Conservation (phyloP, 441 rosid species). For the Jatropha multifida region DNA sequence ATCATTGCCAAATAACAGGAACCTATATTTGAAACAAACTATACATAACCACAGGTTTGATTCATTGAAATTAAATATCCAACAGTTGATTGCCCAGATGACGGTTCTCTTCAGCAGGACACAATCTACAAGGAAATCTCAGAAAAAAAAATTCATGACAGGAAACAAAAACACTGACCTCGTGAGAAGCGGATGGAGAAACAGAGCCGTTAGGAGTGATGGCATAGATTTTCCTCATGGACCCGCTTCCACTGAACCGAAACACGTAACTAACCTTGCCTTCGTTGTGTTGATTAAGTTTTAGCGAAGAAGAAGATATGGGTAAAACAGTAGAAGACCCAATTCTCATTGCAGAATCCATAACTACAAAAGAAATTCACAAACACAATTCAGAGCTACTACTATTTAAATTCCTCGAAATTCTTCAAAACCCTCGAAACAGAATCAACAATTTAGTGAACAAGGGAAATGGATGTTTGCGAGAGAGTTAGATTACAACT, state of each 20-base stretch:
- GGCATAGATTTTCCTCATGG: conserved; percentile 21
- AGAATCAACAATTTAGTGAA: background rate
- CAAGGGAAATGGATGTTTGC: background rate
- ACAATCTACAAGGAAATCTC: background rate
- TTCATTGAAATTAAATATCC: background rate
- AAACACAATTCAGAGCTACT: background rate
- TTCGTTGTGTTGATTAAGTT: conserved; percentile 9
- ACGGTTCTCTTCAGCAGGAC: background rate
- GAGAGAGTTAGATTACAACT: conserved; percentile 3
- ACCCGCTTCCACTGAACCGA: conserved; percentile 17
- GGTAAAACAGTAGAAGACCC: conserved; percentile 28
- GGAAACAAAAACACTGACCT: conserved; percentile 34
- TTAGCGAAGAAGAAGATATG: conserved; percentile 25
- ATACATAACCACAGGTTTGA: background rate
- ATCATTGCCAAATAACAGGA: background rate
- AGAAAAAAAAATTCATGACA: background rate
- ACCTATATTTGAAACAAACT: background rate
- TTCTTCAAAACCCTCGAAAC: background rate
- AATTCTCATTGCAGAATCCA: conserved; percentile 37
- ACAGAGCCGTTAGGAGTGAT: conserved; percentile 43
- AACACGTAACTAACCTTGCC: conserved; percentile 20
- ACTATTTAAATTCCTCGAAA: background rate
- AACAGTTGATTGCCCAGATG: background rate
- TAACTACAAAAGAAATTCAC: background rate
- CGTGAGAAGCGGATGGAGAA: conserved; percentile 41